These are phyloP conservation scores for Hortiboletus campestris DNA, from an alignment of 768 basidiomycete genomes.

Conservation along the genomic window DNA sequence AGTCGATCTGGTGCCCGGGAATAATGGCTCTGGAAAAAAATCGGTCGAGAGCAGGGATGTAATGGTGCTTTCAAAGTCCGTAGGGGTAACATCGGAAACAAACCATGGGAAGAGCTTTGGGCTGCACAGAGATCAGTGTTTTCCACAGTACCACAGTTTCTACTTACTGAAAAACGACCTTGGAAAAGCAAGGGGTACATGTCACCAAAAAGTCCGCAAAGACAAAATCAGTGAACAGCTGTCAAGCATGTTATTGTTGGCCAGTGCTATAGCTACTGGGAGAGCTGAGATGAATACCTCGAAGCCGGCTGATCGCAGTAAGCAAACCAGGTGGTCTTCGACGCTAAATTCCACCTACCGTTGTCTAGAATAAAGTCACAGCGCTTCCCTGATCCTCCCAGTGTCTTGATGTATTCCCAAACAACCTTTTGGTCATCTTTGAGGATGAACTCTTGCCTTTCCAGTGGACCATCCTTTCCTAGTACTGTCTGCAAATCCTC, in stretches of 20 bases:
- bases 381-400: slow-evolving; percentile 42
- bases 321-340: background rate
- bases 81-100: slow-evolving; percentile 89
- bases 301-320: slow-evolving; percentile 66
- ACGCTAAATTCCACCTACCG: slow-evolving; percentile 41
- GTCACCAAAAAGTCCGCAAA: slow-evolving; percentile 93
- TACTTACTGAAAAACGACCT: slow-evolving; percentile 87
- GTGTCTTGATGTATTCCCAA: slow-evolving; percentile 67
- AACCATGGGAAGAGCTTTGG: slow-evolving; percentile 98
- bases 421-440: slow-evolving; percentile 74
- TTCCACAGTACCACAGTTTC: background rate
- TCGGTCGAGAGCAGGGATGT: slow-evolving; percentile 50
- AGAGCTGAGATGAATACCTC: slow-evolving; percentile 51
- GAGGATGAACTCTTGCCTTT: slow-evolving; percentile 76
- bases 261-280: background rate
- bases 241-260: background rate
- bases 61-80: slow-evolving; percentile 70
- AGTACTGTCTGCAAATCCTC: slow-evolving; percentile 72
- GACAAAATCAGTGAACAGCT: slow-evolving; percentile 92
- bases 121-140: slow-evolving; percentile 40
- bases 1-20: slow-evolving; percentile 27
- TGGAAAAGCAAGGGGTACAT: slow-evolving; percentile 76
- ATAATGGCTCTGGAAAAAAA: slow-evolving; percentile 50
- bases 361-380: slow-evolving; percentile 94
- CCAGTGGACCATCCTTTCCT: slow-evolving; percentile 75